These are phyloP conservation scores for Pichia deserticola DNA, from an alignment of 805 yeast species.

Conservation along the genomic window DNA sequence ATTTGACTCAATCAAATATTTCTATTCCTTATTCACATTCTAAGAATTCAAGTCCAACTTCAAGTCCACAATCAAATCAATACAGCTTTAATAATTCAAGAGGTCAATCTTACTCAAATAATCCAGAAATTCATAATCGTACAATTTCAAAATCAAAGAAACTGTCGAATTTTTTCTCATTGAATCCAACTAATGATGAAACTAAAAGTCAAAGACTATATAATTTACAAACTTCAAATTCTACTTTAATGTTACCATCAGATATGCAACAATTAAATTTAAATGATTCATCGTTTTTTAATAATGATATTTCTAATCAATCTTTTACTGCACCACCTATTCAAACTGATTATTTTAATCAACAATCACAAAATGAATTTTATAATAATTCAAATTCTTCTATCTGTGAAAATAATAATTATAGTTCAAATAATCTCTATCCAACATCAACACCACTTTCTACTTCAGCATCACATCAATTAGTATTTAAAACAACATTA, in stretches of 20 bases:
- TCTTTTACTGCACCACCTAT: not conserved
- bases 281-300: not conserved
- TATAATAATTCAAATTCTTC: not conserved
- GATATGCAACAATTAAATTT: not conserved
- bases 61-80: not conserved
- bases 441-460: not conserved
- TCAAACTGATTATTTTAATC: not conserved
- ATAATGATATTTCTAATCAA: not conserved
- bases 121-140: not conserved
- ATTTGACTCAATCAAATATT: not conserved
- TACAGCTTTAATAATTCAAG: not conserved
- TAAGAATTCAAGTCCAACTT: not conserved
- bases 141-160: slow-evolving; percentile 2
- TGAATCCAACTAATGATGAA: not conserved
- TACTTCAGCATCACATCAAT: slow-evolving; percentile 12
- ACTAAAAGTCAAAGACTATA: not conserved
- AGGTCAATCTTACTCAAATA: not conserved
- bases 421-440: not conserved
- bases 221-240: not conserved
- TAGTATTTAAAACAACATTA: slow-evolving; percentile 46
- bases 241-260: slow-evolving; percentile 1
- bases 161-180: slow-evolving; percentile 4
- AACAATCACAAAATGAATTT: not conserved
- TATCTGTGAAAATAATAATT: not conserved
- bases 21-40: not conserved